These are phyloP conservation scores for Psilocybe subaeruginosa DNA, from an alignment of 768 basidiomycete species.

Conservation along the genomic window DNA sequence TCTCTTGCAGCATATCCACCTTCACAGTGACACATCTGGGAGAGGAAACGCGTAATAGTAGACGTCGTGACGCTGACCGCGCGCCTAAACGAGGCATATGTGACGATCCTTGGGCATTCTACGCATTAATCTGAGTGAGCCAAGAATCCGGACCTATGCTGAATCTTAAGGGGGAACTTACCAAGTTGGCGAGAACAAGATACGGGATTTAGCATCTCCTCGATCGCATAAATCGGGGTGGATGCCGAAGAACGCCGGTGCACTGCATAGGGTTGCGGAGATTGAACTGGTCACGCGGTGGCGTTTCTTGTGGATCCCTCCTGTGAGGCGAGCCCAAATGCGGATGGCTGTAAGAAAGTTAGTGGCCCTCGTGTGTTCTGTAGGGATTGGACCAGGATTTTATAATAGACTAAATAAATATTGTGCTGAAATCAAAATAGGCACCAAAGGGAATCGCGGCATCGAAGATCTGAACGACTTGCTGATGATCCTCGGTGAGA, in stretches of 20 bases:
- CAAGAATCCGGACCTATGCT: slow-evolving; percentile 5
- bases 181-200: not conserved
- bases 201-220: not conserved
- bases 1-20: not conserved
- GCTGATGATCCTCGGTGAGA: slow-evolving; percentile 41
- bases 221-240: not conserved
- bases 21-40: not conserved
- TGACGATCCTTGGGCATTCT: slow-evolving; percentile 1
- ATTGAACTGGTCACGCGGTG: slow-evolving; percentile 23
- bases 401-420: slow-evolving; percentile 17
- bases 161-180: slow-evolving; percentile 2
- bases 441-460: slow-evolving; percentile 19
- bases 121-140: slow-evolving; percentile 6
- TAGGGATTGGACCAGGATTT: slow-evolving; percentile 2
- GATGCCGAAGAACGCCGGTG: slow-evolving; percentile 16
- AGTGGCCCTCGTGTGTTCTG: slow-evolving; percentile 16
- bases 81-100: slow-evolving; percentile 1
- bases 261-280: slow-evolving; percentile 17
- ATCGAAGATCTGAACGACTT: slow-evolving; percentile 21
- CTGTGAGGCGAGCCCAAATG: slow-evolving; percentile 20
- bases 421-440: slow-evolving; percentile 15
- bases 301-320: slow-evolving; percentile 30
- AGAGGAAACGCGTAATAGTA: not conserved
- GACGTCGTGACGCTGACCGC: slow-evolving; percentile 1
- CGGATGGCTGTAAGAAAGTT: slow-evolving; percentile 7